Percentiles rank a stretch among this genome's conserved stretches.
Evolutionary conservation across 371 early-diverging fungal species (phyloP).

Genomic region (Funneliformis caledonium): DNA sequence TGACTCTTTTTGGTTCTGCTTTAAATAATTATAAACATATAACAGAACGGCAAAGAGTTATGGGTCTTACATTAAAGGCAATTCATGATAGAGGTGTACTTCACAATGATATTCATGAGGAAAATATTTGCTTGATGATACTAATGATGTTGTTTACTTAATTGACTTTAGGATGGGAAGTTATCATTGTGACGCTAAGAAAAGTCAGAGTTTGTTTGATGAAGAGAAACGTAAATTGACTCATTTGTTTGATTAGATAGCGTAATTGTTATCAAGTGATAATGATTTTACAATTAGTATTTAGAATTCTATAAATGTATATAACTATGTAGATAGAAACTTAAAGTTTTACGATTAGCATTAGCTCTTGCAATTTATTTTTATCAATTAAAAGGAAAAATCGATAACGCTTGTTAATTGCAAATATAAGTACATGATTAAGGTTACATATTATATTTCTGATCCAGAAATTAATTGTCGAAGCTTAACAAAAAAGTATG

Average conservation of each 20-base stretch:
- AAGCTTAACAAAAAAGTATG: no score
- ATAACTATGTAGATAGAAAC: no score
- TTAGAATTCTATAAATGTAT: no score
- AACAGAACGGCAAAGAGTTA: conserved; percentile 18
- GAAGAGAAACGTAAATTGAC: conserved; percentile 8
- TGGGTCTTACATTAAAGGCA: conserved; percentile 3
- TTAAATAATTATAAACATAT: conserved; percentile 5
- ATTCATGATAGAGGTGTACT: neutral
- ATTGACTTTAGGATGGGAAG: conserved; percentile 32
- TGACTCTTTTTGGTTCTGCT: conserved; percentile 28
- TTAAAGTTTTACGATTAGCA: no score
- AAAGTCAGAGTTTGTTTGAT: neutral
- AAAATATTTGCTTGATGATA: conserved; percentile 33
- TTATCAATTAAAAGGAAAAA: no score
- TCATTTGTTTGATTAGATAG: conserved; percentile 8
- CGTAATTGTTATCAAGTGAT: neutral
- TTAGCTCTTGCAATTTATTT: no score
- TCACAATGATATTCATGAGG: neutral
- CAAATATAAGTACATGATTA: no score
- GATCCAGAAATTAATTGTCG: no score
- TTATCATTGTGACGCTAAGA: neutral
- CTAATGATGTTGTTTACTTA: neutral
- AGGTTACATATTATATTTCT: no score
- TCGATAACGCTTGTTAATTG: no score
- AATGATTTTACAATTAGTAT: no score